Evolutionary conservation across 139 green algal genomes (phyloP), one percentile per base, ranked within the genome.

Genomic region (Coelastrella sp.): DNA sequence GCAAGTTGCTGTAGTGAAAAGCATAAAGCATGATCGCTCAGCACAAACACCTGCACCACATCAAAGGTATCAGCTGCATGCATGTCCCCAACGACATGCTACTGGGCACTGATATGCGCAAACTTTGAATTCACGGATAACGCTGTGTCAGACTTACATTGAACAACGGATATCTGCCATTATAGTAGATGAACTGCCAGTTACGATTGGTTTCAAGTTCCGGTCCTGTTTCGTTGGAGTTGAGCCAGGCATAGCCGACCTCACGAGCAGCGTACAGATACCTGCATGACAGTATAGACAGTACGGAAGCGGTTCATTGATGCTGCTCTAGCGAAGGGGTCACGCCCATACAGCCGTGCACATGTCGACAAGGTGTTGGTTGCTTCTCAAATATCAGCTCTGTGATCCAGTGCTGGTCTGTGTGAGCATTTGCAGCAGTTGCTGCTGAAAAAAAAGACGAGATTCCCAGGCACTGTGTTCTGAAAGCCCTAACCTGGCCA

Each of bases 161-260:
- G 57, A 87, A 87, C 11, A 91, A 17, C 7, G 61, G 60, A 11
- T n/a, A 13, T 10, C 22, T 65, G 87, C 87, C 78, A n/a, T 91
- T 90, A 3, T 68, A 22, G 5, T 17, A 4, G 16, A 90, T 56
- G 14, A 81, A 90, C 74, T 84, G 58, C 73, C 74, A 90, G 85
- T 75, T 13, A 0, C 57, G n/a, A 60, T 84, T 19, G 20, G 22
- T 22, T 73, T 77, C 11, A 13, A 87, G 22, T 5, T 32, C 65
- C 7, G 32, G 5, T 3, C 64, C 82, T 65, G 7, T 47, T 7
- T 65, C 3, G 23, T 71, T 23, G 16, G 16, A 13, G 17, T 14
- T 76, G 5, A 4, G 3, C 4, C 19, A 10, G 4, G 13, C 68
- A 22, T 80, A 88, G 17, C 7, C 19, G 3, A 88, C 5, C 68